Evolutionary conservation across 2,329 filamentous ascomycete genomes (phyloP).

Genomic region (Alternaria triticimaculans): DNA sequence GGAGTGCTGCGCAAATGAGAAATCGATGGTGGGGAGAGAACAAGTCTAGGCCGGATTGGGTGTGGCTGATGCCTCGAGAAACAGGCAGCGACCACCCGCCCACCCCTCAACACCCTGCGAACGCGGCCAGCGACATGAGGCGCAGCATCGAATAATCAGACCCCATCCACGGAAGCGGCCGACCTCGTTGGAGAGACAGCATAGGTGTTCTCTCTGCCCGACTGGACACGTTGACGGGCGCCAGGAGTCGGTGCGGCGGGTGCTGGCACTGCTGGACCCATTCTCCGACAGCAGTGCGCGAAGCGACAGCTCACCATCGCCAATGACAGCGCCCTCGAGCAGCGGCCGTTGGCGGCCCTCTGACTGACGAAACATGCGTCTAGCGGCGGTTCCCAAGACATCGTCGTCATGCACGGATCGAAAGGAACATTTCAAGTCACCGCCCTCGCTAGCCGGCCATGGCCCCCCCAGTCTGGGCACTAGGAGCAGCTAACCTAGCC

Average conservation of each 20-base stretch:
- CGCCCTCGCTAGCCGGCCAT: slow-evolving; percentile 35
- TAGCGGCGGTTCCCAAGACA: slow-evolving; percentile 18
- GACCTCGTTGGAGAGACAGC: slow-evolving; percentile 17
- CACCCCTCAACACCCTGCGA: slow-evolving; percentile 20
- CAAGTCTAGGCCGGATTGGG: slow-evolving; percentile 13
- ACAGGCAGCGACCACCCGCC: slow-evolving; percentile 26
- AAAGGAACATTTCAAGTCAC: slow-evolving; percentile 24
- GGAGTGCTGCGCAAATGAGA: slow-evolving; percentile 29
- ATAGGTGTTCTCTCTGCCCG: slow-evolving; percentile 1
- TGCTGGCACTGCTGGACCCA: slow-evolving; percentile 27
- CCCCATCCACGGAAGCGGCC: slow-evolving; percentile 13
- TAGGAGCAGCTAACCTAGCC: slow-evolving; percentile 12
- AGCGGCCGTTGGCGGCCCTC: slow-evolving; percentile 27
- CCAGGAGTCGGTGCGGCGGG: slow-evolving; percentile 32
- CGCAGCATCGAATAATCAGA: slow-evolving; percentile 23
- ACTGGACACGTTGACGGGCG: slow-evolving; percentile 25
- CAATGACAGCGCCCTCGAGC: slow-evolving; percentile 22
- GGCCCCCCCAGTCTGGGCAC: slow-evolving; percentile 15
- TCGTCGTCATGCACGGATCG: slow-evolving; percentile 39
- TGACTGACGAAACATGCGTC: slow-evolving; percentile 30
- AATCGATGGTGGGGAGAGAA: slow-evolving; percentile 12
- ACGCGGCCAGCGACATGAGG: slow-evolving; percentile 25
- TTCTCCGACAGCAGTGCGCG: slow-evolving; percentile 8
- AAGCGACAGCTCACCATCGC: slow-evolving; percentile 14
- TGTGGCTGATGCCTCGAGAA: slow-evolving; percentile 26